Evolutionary conservation across 1,284 basidiomycete genomes (phyloP).

Genomic region (Neolentinus lepideus): DNA sequence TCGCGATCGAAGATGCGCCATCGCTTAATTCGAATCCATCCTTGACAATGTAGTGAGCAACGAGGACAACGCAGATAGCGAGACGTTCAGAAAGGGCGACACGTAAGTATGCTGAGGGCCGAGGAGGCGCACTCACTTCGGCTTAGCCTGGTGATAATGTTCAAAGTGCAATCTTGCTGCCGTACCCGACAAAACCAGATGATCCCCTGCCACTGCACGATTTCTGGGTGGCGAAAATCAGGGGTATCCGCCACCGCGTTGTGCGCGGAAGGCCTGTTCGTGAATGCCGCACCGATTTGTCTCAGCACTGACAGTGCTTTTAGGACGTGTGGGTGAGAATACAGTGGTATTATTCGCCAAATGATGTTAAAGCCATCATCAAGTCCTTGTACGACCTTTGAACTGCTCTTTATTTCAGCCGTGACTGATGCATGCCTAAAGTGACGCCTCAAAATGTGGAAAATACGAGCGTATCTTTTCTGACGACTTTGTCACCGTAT

Average conservation of each 20-base stretch:
- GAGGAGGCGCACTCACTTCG: not conserved
- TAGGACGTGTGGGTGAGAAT: not conserved
- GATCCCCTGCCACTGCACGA: not conserved
- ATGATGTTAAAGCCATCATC: not conserved
- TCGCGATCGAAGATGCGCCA: not conserved
- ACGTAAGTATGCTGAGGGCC: not conserved
- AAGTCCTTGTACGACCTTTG: not conserved
- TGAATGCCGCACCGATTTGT: not conserved
- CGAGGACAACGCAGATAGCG: not conserved
- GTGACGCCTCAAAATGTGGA: not conserved
- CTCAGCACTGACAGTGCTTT: not conserved
- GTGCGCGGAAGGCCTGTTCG: not conserved
- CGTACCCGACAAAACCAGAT: not conserved
- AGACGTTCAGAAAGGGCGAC: not conserved
- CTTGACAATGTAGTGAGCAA: not conserved
- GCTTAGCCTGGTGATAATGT: not conserved
- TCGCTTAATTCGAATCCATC: too few relatives aligned
- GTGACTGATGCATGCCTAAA: not conserved
- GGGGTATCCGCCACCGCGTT: not conserved
- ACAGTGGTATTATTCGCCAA: conserved; percentile 1
- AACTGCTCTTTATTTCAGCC: not conserved
- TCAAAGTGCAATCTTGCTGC: not conserved
- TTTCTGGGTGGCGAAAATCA: not conserved
- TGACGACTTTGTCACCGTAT: not conserved
- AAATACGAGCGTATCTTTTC: not conserved